These are phyloP conservation scores for Lactarius evosmus DNA, from an alignment of 768 basidiomycete species.

Conservation along the genomic window DNA sequence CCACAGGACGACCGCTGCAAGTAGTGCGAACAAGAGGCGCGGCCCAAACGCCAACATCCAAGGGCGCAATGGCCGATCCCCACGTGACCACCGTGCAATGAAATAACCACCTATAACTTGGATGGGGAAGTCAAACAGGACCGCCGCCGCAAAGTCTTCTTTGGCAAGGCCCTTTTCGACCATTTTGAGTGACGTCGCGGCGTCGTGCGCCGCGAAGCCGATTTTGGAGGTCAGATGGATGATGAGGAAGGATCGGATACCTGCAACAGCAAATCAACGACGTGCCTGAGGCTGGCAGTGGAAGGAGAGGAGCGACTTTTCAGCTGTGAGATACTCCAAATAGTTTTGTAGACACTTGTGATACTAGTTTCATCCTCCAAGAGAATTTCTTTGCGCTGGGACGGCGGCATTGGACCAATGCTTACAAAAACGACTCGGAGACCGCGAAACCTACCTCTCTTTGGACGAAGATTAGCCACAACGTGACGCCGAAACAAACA, in stretches of 20 bases:
- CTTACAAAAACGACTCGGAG: background rate
- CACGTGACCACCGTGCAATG: constrained; percentile 86
- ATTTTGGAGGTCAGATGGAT: constrained; percentile 91
- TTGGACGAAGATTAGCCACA: constrained; percentile 84
- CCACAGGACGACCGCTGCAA: constrained; percentile 75
- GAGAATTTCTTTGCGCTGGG: constrained; percentile 68
- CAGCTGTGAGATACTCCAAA: constrained; percentile 90
- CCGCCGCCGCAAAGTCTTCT: constrained; percentile 91
- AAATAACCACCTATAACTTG: constrained; percentile 93
- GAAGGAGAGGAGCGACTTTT: constrained; percentile 60
- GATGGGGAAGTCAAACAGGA: constrained; percentile 96
- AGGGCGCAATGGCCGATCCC: constrained; percentile 72
- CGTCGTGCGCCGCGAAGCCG: constrained; percentile 92
- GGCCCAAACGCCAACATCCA: constrained; percentile 95
- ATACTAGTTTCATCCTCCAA: constrained; percentile 87
- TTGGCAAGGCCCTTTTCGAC: constrained; percentile 95
- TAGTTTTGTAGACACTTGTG: constrained; percentile 83
- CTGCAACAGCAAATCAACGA: constrained; percentile 42
- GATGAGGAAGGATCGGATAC: constrained; percentile 82
- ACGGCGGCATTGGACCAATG: background rate
- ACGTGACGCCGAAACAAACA: constrained; percentile 77
- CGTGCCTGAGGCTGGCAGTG: background rate
- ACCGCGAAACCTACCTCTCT: constrained; percentile 65
- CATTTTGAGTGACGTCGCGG: constrained; percentile 86
- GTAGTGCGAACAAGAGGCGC: constrained; percentile 65